A percentile compares a stretch with the other conserved stretches of the same genome.
Evolutionary conservation across 768 basidiomycete genomes (phyloP).

Genomic region (Rhizopogon vesiculosus): DNA sequence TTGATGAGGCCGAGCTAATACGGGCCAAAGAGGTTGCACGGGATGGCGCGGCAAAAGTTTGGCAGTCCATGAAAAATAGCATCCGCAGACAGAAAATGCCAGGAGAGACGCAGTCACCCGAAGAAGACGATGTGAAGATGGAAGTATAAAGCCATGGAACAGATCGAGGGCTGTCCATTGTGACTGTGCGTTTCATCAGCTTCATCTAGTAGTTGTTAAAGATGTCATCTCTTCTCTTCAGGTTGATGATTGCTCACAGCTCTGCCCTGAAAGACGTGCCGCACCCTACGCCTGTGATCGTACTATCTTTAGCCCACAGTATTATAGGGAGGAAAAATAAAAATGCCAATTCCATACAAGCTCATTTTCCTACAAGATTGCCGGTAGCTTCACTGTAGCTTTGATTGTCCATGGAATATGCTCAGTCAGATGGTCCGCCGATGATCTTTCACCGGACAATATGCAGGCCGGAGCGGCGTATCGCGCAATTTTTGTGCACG

Average conservation of each 20-base stretch:
- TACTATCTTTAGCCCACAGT: not conserved
- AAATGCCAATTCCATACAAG: not conserved
- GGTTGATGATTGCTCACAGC: not conserved
- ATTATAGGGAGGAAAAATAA: not conserved
- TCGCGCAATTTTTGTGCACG: not conserved
- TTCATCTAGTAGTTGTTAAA: not conserved
- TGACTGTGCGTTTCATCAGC: not conserved
- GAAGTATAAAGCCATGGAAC: conserved; percentile 24
- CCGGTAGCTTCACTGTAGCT: not conserved
- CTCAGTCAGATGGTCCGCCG: not conserved
- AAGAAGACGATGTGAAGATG: conserved; percentile 36
- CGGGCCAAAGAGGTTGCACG: conserved; percentile 47
- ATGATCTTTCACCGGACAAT: not conserved
- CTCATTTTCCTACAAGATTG: not conserved
- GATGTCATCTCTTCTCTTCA: not conserved
- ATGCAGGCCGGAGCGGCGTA: not conserved
- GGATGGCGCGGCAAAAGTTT: conserved; percentile 41
- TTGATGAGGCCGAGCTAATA: conserved; percentile 37
- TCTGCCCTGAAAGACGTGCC: too few species aligned
- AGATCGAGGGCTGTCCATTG: not conserved
- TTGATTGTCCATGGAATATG: not conserved
- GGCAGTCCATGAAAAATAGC: conserved; percentile 42
- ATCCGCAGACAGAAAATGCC: conserved; percentile 11
- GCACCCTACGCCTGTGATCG: not conserved
- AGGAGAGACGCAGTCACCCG: conserved; percentile 11